phyloP scores from a whole-genome alignment of 2,329 filamentous ascomycete genomes.

The Nakataea oryzae region DNA sequence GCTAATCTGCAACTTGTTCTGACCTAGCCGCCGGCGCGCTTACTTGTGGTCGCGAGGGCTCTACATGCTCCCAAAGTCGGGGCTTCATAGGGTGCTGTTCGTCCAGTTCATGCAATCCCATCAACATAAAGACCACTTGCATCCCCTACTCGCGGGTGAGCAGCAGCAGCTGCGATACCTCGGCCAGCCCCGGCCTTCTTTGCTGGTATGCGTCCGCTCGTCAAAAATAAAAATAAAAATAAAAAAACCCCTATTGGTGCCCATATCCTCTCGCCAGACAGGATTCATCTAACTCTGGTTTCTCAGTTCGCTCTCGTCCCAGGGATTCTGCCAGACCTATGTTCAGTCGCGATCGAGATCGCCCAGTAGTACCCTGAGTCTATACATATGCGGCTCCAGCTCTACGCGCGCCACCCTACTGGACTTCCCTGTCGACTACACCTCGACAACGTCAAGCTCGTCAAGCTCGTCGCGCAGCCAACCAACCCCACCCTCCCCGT shows the following conservation, averaged over 20 bases:
- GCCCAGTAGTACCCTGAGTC: background rate
- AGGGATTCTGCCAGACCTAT: background rate
- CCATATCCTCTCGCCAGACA: background rate
- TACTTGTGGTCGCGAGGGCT: background rate
- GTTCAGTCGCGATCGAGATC: background rate
- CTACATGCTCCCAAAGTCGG: background rate
- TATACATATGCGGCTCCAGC: background rate
- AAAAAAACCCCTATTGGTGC: background rate
- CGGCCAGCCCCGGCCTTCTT: background rate
- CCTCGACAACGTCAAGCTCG: slow-evolving; percentile 13
- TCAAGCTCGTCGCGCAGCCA: slow-evolving; percentile 8
- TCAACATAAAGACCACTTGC: background rate
- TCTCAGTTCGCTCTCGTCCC: background rate
- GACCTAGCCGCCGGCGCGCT: background rate
- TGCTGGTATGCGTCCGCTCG: background rate
- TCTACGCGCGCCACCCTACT: slow-evolving; percentile 6
- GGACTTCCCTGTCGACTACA: slow-evolving; percentile 20
- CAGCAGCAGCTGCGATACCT: background rate
- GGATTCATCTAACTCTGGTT: background rate
- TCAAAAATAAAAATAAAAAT: too few relatives aligned
- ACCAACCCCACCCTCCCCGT: slow-evolving; percentile 5
- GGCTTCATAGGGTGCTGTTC: background rate
- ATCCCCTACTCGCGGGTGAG: background rate
- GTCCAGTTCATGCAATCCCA: background rate
- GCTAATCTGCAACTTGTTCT: background rate